Evolutionary conservation across 2,329 filamentous ascomycete species (phyloP).

Genomic region (Mycocentrospora acerina): DNA sequence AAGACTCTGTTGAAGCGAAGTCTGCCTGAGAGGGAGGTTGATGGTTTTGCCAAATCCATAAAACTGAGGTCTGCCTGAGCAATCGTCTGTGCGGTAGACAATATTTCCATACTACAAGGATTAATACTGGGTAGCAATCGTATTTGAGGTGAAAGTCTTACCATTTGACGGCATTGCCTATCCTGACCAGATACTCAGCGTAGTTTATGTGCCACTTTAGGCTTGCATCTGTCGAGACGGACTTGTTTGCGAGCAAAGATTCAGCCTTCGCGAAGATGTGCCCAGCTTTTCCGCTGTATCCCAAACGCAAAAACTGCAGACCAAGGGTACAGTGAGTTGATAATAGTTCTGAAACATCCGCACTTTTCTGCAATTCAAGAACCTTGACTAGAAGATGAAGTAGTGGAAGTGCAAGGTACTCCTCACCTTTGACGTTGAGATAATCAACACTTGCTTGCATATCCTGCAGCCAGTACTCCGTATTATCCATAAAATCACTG

Average conservation of each 20-base stretch:
- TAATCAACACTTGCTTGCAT: conserved; percentile 58
- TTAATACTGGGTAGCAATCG: conserved; percentile 13
- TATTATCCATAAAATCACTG: conserved; percentile 51
- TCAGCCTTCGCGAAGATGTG: conserved; percentile 61
- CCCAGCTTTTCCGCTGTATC: conserved; percentile 61
- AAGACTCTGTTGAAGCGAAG: conserved; percentile 53
- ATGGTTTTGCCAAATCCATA: conserved; percentile 31
- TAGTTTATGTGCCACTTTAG: conserved; percentile 68
- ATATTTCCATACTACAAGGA: conserved; percentile 23
- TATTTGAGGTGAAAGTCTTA: conserved; percentile 13
- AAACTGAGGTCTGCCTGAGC: conserved; percentile 31
- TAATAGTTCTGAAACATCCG: conserved; percentile 44
- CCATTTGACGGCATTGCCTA: conserved; percentile 66
- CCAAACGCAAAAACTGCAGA: conserved; percentile 59
- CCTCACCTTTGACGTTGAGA: conserved; percentile 58
- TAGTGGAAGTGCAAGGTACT: conserved; percentile 51
- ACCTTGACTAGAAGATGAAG: conserved; percentile 53
- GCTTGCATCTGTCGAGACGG: conserved; percentile 47
- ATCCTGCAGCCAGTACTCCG: conserved; percentile 52
- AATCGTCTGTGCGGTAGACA: conserved; percentile 32
- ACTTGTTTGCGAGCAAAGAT: conserved; percentile 45
- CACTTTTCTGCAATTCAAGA: conserved; percentile 47
- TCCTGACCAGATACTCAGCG: conserved; percentile 71
- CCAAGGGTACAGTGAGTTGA: conserved; percentile 51
- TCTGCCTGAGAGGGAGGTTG: conserved; percentile 36